Evolutionary conservation across 768 basidiomycete species (phyloP).

Genomic region (Kwoniella sp.): DNA sequence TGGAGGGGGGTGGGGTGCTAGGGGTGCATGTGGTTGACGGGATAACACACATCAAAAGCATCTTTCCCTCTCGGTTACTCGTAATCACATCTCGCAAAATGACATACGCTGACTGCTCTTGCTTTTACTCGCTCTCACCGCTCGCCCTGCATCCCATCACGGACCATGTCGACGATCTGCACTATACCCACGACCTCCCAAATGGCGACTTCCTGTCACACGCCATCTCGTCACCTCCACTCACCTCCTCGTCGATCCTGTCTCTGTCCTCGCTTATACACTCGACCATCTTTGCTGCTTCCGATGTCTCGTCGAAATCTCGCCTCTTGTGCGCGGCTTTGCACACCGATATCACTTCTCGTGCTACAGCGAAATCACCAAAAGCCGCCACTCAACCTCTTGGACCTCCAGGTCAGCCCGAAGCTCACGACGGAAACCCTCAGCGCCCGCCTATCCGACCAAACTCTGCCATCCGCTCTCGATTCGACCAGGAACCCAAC

Average conservation of each 20-base stretch:
- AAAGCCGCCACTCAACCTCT: conserved; percentile 5
- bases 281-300: background rate
- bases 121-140: background rate
- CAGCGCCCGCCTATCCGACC: conserved; percentile 44
- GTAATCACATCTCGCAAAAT: too few species aligned
- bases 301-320: too few species aligned
- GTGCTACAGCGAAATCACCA: conserved; percentile 11
- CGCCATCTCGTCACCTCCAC: background rate
- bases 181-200: background rate
- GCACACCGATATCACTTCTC: background rate
- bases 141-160: background rate
- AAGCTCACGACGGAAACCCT: conserved; percentile 9
- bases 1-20: background rate
- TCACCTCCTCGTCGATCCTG: background rate
- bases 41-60: too few species aligned
- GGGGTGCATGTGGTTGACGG: background rate
- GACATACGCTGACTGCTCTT: background rate
- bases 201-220: conserved; percentile 8
- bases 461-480: conserved; percentile 32
- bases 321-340: too few species aligned
- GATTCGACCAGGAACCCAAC: conserved; percentile 68
- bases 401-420: conserved; percentile 6
- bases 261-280: conserved; percentile 11
- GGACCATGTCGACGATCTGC: background rate
- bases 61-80: too few species aligned